Percentiles rank a stretch among this genome's conserved stretches.
phyloP scores from a whole-genome alignment of 441 rosid species.

The Jatropha podagrica region DNA sequence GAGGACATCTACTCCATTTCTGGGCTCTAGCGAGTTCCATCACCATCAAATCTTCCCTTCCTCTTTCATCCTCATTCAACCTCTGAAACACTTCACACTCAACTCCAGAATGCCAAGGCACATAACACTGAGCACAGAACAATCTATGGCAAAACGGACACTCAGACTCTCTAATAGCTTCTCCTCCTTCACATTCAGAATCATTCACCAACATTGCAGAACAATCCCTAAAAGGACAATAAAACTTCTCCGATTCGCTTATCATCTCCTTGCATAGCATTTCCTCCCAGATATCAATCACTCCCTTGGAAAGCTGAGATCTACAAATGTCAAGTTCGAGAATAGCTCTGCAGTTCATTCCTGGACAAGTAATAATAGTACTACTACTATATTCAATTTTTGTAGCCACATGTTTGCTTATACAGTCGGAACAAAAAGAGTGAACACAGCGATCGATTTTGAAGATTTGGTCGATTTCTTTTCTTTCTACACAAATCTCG shows the following conservation, averaged over 20 bases:
- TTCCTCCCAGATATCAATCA: constrained; percentile 41
- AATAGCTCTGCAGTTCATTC: constrained; percentile 30
- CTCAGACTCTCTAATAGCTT: constrained; percentile 30
- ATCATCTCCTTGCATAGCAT: constrained; percentile 32
- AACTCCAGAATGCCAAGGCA: constrained; percentile 48
- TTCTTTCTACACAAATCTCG: constrained; percentile 45
- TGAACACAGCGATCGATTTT: constrained; percentile 32
- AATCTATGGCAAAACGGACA: constrained; percentile 46
- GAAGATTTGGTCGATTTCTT: constrained; percentile 37
- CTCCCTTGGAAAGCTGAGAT: constrained; percentile 26
- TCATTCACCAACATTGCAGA: constrained; percentile 38
- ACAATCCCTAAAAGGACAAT: constrained; percentile 50
- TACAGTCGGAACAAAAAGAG: constrained; percentile 42
- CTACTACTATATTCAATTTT: constrained; percentile 23
- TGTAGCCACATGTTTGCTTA: constrained; percentile 31
- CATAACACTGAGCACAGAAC: constrained; percentile 47
- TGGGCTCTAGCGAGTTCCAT: constrained; percentile 36
- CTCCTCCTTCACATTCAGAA: constrained; percentile 7
- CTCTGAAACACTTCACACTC: constrained; percentile 33
- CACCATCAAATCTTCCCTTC: constrained; percentile 41
- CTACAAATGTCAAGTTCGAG: constrained; percentile 36
- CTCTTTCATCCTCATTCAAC: constrained; percentile 39
- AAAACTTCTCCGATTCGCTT: constrained; percentile 25
- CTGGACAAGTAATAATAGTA: constrained; percentile 37
- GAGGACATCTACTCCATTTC: constrained; percentile 45